phyloP scores from a whole-genome alignment of 768 basidiomycete species.

The Naganishia friedmannii region DNA sequence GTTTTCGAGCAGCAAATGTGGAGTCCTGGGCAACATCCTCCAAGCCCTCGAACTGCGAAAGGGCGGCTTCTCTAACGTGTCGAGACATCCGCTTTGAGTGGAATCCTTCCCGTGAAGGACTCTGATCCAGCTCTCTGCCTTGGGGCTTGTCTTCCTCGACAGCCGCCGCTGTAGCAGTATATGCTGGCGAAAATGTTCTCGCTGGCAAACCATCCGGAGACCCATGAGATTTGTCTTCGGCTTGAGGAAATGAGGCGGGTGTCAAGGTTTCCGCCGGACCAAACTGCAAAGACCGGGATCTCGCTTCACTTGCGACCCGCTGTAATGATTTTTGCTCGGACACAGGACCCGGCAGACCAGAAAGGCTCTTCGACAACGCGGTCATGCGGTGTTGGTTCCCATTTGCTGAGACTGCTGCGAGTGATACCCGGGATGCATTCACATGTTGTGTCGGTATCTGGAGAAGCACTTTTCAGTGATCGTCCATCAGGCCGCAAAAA shows the following conservation, averaged over 20 bases:
- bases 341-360: neutral
- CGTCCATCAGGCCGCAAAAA: neutral
- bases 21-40: neutral
- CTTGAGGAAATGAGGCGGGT: neutral
- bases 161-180: neutral
- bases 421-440: neutral
- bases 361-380: neutral
- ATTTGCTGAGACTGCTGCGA: neutral
- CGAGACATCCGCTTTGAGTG: slow-evolving; percentile 11
- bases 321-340: neutral
- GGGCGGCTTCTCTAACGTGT: neutral
- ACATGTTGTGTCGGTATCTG: slow-evolving; percentile 2
- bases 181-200: neutral
- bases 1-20: neutral
- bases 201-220: neutral
- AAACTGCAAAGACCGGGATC: too few relatives aligned
- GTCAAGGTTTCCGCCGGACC: too few relatives aligned
- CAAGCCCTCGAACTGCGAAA: neutral
- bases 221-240: neutral
- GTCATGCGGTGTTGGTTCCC: neutral
- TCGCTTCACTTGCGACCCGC: neutral
- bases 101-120: neutral
- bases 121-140: neutral
- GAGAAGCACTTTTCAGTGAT: neutral
- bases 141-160: neutral